phyloP scores from a whole-genome alignment of 176 grass and related monocot species.

The Triticum timopheevii region DNA sequence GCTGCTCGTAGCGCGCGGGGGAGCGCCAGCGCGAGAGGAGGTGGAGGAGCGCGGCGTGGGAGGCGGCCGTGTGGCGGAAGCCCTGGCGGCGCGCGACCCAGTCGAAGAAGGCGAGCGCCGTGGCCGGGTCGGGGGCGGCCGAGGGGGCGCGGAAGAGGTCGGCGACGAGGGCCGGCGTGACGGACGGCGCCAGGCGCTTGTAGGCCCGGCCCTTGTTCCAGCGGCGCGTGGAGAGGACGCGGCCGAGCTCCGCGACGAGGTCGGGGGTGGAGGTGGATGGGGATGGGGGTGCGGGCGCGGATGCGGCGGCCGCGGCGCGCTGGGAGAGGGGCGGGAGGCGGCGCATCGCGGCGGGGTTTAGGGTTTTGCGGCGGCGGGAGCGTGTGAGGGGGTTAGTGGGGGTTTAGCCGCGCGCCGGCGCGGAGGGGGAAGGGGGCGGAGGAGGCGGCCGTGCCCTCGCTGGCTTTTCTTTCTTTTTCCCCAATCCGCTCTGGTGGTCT shows the following conservation, averaged over 20 bases:
- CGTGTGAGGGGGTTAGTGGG: not conserved
- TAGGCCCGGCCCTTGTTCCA: slow-evolving; percentile 54
- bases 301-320: not conserved
- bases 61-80: slow-evolving; percentile 63
- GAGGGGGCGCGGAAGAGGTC: slow-evolving; percentile 37
- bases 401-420: slow-evolving; percentile 39
- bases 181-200: slow-evolving; percentile 47
- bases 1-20: slow-evolving; percentile 47
- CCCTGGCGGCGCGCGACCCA: slow-evolving; percentile 54
- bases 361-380: slow-evolving; percentile 32
- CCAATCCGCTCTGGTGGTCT: not conserved
- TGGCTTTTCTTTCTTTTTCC: not conserved
- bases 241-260: slow-evolving; percentile 45
- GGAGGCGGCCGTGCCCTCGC: not conserved
- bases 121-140: slow-evolving; percentile 37
- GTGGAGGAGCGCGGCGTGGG: slow-evolving; percentile 68
- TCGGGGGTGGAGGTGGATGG: slow-evolving; percentile 27
- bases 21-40: slow-evolving; percentile 43
- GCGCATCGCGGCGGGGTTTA: slow-evolving; percentile 48
- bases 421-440: not conserved
- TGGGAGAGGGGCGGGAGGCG: slow-evolving; percentile 27
- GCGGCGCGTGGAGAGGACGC: slow-evolving; percentile 51
- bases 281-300: not conserved
- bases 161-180: slow-evolving; percentile 59
- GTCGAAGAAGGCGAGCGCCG: slow-evolving; percentile 70